Evolutionary conservation across 139 green algal species (phyloP), one percentile per base, ranked within the genome.

Genomic region (Desmodesmus armatus): DNA sequence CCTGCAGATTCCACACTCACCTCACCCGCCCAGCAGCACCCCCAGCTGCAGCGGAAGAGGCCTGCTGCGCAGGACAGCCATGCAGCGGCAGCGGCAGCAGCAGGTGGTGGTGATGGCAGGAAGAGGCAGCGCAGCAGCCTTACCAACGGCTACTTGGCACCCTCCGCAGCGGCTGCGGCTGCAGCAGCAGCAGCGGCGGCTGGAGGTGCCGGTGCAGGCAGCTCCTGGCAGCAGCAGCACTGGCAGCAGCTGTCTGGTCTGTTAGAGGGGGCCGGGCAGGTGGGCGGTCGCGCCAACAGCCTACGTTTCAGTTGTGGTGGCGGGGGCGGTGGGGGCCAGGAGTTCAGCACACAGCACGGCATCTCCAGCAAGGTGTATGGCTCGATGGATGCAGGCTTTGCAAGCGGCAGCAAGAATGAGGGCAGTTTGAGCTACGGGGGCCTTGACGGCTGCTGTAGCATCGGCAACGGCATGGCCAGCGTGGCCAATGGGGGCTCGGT

Each of bases 291-390:
- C 27, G 80, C 66, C 37, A 43, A 23, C 29, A 67, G 66, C 80
- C 44, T 76, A 66, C 66, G 80, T 31, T 67, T 72, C 62, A 62
- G 47, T 44, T 79, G 39, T 40, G 80, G 80, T 25, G 41, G 37
- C 27, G 67, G 60, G 27, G 40, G 63, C 49, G 63, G 41, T 37
- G 33, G 33, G 37, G 29, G 37, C 27, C 23, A 67, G 43, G 80
- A 62, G 41, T 76, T 84, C 62, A 85, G 79, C n/a, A n/a, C n/a
- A n/a, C n/a, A n/a, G n/a, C n/a, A n/a, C n/a, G 80, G 78, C 63
- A 84, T 84, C 62, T 78, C 65, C 65, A 85, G 62, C 65, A 85
- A 75, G 41, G 47, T 75, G 1, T 71, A 63, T 27, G 67, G 80
- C 67, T 70, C 66, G 23, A 25, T 72, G 44, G 71, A 66, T 35